These are phyloP conservation scores for Solanum okadae DNA, from an alignment of 257 asterid species.

Conservation along the genomic window DNA sequence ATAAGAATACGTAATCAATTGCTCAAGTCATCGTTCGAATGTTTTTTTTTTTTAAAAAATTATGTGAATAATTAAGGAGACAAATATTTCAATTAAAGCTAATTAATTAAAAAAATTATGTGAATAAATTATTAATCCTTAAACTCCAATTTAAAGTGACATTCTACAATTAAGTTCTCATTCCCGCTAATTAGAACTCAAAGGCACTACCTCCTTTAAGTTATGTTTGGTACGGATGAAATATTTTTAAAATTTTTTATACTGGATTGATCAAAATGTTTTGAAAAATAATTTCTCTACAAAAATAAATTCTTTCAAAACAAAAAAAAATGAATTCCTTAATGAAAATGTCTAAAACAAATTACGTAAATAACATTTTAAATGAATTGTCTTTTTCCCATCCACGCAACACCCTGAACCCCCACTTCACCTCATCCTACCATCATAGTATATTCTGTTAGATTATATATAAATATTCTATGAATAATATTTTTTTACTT, in stretches of 20 bases:
- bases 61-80: not conserved
- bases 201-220: not conserved
- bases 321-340: accelerated
- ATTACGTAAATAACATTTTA: not conserved
- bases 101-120: too few relatives aligned
- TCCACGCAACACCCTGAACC: not conserved
- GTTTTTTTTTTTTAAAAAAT: not conserved
- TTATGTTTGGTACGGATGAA: not conserved
- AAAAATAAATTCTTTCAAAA: not conserved
- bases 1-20: not conserved
- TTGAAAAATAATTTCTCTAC: not conserved
- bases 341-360: not conserved
- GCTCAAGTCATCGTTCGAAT: not conserved
- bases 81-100: not conserved
- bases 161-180: not conserved
- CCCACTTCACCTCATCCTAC: not conserved
- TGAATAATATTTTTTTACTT: not conserved
- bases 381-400: accelerated
- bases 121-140: not conserved
- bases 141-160: not conserved
- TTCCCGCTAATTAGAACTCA: not conserved
- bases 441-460: not conserved
- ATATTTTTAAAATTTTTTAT: not conserved
- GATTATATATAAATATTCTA: not conserved
- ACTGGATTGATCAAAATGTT: not conserved